Percentiles rank a stretch among this genome's conserved stretches.
phyloP scores from a whole-genome alignment of 2,329 filamentous ascomycete species.

The Talaromyces sp. region DNA sequence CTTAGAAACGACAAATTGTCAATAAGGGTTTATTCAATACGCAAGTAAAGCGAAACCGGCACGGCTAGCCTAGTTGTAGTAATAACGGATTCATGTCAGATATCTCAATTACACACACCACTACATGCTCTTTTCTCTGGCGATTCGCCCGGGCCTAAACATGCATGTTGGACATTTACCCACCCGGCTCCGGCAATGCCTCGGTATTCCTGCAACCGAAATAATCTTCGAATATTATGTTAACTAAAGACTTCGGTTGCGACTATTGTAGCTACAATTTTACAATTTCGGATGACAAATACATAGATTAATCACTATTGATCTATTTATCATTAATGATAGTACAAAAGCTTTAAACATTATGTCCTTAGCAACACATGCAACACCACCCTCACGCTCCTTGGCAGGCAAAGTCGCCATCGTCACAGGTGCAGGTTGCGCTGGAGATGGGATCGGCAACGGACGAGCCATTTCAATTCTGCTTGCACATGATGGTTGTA shows the following conservation, averaged over 20 bases:
- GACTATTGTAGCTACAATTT: not conserved
- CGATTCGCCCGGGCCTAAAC: not conserved
- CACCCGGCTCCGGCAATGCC: not conserved
- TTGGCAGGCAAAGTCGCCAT: not conserved
- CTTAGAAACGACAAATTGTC: no score
- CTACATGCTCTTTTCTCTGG: not conserved
- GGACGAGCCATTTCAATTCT: conserved; percentile 46
- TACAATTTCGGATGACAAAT: not conserved
- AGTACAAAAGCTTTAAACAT: not conserved
- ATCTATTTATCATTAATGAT: not conserved
- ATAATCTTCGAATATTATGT: not conserved
- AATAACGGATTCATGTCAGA: no score
- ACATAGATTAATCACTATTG: no score
- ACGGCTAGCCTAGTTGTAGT: no score
- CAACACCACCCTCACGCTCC: not conserved
- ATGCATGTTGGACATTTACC: not conserved
- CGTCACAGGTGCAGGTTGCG: not conserved
- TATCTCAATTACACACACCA: not conserved
- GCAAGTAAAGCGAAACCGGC: no score
- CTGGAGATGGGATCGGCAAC: not conserved
- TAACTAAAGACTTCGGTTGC: not conserved
- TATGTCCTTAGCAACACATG: not conserved
- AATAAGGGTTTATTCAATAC: no score
- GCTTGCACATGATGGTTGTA: conserved; percentile 57
- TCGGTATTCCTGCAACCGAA: not conserved